Base-by-base conservation (phyloP, 225 moss, liverwort and hornwort genomes). In the Polytrichum commune region DNA sequence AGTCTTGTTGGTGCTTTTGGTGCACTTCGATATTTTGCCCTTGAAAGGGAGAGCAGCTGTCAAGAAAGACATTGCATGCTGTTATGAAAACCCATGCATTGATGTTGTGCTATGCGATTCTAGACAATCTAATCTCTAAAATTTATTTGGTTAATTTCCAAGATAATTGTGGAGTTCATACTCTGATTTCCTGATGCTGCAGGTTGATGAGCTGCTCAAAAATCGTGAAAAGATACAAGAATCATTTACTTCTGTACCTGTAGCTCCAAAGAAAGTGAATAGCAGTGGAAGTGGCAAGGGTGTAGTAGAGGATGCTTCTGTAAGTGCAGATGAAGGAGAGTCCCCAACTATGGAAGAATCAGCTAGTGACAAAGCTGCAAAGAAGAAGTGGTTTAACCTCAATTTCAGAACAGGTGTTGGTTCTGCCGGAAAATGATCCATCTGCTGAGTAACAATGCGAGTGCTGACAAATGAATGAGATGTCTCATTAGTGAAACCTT, bases 141-240 rank as follows among this genome's bases (percentile, higher is more conserved):
- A 61, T 22, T 60, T n/a, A 22, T 26, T 61, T 26, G 26, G 60
- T 61, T n/a, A 7, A 10, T 61, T 61, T 61, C 7, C 60, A 61
- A 23, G 60, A 61, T n/a, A 61, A n/a, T 2, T n/a, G 23, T 61
- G 60, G 6, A 22, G 5, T 23, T 22, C 60, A 61, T 26, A 3
- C 60, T 61, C 23, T 61, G 26, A 23, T 71, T 20, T 32, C 29
- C 62, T n/a, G 27, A 33, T 71, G 19, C 61, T 67, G 19, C 83
- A 86, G 87, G 87, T 88, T 32, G 88, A 88, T 60, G 88, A 88
- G 29, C 82, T 88, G 62, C 75, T 84, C 32, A 88, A 88, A 73
- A 26, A 79, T 54, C 84, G 88, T 63, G 84, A 88, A 74, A 84
- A 79, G 79, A 84, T 84, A 32, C 88, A 88, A 75, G 88, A 88